Percentiles rank a stretch among this genome's conserved stretches.
phyloP scores from a whole-genome alignment of 2,329 filamentous ascomycete genomes.

The Trichoderma pleuroti region DNA sequence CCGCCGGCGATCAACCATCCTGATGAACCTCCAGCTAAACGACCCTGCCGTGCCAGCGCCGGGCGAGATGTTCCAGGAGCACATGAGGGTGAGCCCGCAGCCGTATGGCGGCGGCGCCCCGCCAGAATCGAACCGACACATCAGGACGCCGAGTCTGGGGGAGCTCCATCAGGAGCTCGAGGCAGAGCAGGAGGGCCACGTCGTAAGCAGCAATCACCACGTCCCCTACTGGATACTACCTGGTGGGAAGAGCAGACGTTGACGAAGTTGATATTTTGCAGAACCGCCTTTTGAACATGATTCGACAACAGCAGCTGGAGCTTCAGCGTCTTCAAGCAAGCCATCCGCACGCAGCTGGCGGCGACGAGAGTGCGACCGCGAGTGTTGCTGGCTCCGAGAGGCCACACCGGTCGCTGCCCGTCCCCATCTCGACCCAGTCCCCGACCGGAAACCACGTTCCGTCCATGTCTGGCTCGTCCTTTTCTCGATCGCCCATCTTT shows the following conservation, averaged over 20 bases:
- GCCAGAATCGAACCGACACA: constrained; percentile 59
- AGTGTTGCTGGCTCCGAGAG: constrained; percentile 42
- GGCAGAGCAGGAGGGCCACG: constrained; percentile 74
- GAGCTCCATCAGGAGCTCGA: constrained; percentile 77
- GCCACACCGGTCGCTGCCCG: constrained; percentile 34
- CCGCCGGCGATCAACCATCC: constrained; percentile 63
- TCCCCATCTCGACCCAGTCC: constrained; percentile 35
- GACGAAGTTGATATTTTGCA: constrained; percentile 29
- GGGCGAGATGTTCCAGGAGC: constrained; percentile 61
- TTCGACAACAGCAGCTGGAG: constrained; percentile 70
- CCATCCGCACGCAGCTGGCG: constrained; percentile 39
- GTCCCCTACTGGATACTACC: no score
- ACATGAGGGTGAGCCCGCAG: constrained; percentile 40
- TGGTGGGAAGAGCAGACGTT: neutral
- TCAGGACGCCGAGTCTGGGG: constrained; percentile 63
- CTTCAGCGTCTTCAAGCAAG: constrained; percentile 56
- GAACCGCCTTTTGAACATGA: constrained; percentile 75
- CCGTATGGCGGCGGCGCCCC: constrained; percentile 44
- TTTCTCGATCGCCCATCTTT: constrained; percentile 50
- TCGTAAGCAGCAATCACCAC: constrained; percentile 45
- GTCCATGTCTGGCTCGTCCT: constrained; percentile 38
- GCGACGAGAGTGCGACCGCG: constrained; percentile 45
- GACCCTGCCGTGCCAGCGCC: constrained; percentile 65
- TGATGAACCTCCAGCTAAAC: constrained; percentile 72
- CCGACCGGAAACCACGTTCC: constrained; percentile 29